Conservation (phyloP, 2,329 filamentous ascomycete species). For the Nothophoma quercina region DNA sequence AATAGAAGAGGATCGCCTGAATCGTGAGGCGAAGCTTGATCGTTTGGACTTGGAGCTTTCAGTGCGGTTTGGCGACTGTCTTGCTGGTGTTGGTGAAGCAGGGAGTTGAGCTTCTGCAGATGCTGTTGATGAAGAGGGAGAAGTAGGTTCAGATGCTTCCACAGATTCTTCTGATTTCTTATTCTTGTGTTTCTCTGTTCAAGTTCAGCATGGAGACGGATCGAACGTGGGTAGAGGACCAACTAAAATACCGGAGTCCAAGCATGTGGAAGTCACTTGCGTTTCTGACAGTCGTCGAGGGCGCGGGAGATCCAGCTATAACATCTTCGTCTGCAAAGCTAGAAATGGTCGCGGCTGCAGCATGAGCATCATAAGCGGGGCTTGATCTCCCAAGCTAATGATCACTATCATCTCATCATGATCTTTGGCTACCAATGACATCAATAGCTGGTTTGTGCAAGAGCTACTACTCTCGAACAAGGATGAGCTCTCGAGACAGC, state of each 20-base stretch:
- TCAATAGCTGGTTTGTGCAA: conserved; percentile 1
- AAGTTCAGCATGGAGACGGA: conserved; percentile 7
- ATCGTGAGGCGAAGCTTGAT: conserved; percentile 8
- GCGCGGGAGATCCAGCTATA: conserved; percentile 15
- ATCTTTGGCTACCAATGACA: not conserved
- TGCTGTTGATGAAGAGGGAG: conserved; percentile 12
- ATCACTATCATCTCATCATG: conserved; percentile 14
- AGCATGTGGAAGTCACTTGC: conserved; percentile 28
- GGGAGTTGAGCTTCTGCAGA: conserved; percentile 14
- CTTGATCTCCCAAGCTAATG: conserved; percentile 3
- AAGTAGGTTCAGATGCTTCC: conserved; percentile 10
- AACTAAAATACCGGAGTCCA: conserved; percentile 30
- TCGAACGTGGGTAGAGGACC: too few relatives aligned
- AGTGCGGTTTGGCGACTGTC: conserved; percentile 1
- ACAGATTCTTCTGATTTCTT: conserved; percentile 18
- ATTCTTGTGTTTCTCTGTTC: conserved; percentile 29
- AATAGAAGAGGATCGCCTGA: conserved; percentile 14
- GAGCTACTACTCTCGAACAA: not conserved
- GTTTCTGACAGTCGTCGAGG: too few relatives aligned
- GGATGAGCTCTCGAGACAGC: conserved; percentile 15
- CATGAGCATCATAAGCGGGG: conserved; percentile 25
- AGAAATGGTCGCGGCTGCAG: conserved; percentile 10
- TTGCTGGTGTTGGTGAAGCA: not conserved
- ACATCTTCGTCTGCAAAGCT: conserved; percentile 8
- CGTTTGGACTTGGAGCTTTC: conserved; percentile 12